Percentiles rank a stretch among this genome's conserved stretches.
Conservation (phyloP, 108 stramenopile species). For the Conticribra weissflogii region DNA sequence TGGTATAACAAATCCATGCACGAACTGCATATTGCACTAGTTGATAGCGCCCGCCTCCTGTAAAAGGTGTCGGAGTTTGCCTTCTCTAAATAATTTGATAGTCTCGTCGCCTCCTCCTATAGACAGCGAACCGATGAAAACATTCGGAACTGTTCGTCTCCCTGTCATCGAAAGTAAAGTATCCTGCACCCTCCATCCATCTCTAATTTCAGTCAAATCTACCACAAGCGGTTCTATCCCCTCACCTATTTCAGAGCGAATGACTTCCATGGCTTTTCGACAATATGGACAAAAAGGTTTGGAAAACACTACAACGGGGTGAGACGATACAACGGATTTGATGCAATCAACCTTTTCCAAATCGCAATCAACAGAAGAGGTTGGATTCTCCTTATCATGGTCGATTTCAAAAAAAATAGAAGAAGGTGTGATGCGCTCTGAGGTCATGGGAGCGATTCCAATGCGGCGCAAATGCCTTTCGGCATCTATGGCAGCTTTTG, state of each 20-base stretch:
- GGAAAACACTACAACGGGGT: slow-evolving; percentile 80
- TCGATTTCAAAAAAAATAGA: slow-evolving; percentile 2
- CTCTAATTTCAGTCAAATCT: slow-evolving; percentile 52
- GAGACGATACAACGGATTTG: slow-evolving; percentile 47
- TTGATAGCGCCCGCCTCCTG: no score
- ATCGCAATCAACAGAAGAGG: slow-evolving; percentile 48
- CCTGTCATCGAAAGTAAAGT: slow-evolving; percentile 75
- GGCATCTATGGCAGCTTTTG: slow-evolving; percentile 74
- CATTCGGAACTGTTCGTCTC: slow-evolving; percentile 90
- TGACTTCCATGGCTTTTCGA: slow-evolving; percentile 59
- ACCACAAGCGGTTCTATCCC: slow-evolving; percentile 52
- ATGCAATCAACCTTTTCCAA: slow-evolving; percentile 56
- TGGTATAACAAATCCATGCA: no score
- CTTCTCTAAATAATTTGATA: slow-evolving; percentile 12
- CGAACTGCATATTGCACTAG: no score
- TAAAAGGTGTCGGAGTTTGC: no score
- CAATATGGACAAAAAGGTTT: slow-evolving; percentile 81
- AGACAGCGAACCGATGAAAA: slow-evolving; percentile 80
- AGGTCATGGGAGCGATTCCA: no score
- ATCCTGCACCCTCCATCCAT: slow-evolving; percentile 59
- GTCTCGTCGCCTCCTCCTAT: slow-evolving; percentile 91
- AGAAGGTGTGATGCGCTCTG: no score
- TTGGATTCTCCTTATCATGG: slow-evolving; percentile 4
- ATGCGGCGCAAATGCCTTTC: slow-evolving; percentile 56
- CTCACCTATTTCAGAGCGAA: slow-evolving; percentile 30